Conservation (phyloP, 768 basidiomycete genomes). For the Lentinula boryana region DNA sequence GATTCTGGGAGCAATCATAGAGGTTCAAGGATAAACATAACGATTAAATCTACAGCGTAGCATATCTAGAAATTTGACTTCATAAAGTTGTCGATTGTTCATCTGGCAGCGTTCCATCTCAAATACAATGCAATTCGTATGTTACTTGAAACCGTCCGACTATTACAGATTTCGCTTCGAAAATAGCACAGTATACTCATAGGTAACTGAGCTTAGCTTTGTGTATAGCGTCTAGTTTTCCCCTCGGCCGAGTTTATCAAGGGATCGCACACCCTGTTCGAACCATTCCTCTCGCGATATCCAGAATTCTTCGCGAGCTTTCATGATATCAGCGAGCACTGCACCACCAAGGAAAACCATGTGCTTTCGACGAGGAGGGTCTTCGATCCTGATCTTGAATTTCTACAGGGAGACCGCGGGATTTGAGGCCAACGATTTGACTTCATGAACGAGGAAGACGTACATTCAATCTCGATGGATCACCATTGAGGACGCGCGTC, state of each 20-base stretch:
- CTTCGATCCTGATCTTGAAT: constrained; percentile 99
- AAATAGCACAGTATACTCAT: background rate
- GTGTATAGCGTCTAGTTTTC: constrained; percentile 28
- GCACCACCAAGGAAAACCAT: constrained; percentile 99
- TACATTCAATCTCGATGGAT: constrained; percentile 82
- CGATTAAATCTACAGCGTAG: background rate
- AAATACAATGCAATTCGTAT: background rate
- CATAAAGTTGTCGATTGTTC: background rate
- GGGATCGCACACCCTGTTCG: constrained; percentile 74
- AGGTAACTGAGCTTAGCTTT: no score
- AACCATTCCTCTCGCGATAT: constrained; percentile 92
- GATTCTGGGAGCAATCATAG: constrained; percentile 28
- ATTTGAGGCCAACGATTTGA: background rate
- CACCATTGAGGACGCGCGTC: constrained; percentile 78
- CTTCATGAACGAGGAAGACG: constrained; percentile 22
- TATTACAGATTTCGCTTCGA: background rate
- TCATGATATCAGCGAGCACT: constrained; percentile 99
- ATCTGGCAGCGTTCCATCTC: background rate
- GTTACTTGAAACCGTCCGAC: background rate
- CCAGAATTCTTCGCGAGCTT: constrained; percentile 91
- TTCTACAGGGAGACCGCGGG: constrained; percentile 49
- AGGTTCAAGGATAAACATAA: background rate
- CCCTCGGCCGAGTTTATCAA: constrained; percentile 83
- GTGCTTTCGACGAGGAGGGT: constrained; percentile 96
- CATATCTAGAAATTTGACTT: background rate